Evolutionary conservation across 768 basidiomycete genomes (phyloP), one percentile per base, ranked within the genome.

Genomic region (Leccinum incarnatum): DNA sequence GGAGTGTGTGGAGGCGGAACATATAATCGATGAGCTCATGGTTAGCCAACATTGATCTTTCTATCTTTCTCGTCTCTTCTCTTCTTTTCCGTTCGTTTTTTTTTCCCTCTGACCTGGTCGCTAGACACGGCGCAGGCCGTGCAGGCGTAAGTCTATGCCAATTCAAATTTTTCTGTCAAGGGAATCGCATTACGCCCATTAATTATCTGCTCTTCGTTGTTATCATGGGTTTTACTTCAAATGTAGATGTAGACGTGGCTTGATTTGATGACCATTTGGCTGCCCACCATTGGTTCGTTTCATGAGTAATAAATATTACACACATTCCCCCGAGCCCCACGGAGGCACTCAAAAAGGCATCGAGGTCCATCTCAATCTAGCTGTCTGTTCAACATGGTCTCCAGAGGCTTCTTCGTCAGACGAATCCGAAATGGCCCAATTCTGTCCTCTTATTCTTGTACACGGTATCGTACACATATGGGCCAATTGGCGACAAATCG

Each of bases 1-100:
- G 61, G 89, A 93, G 65, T 92, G 90, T 67, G 76, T 80, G 15
- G 91, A 93, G 72, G 81, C 79, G 23, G 73, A 73, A 37, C 73
- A 77, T 50, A 75, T 83, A 57, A 65, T 84, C 52, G 66, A 50
- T 17, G 59, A 36, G 37, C 32, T 68, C 25, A 32, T 30, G 46
- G n/a, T 45, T 40, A 17, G 37, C 15, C 19, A 45, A 21, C 11
- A 11, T 19, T 45, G 42, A 19, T 45, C 2, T 45, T 19, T 19
- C 19, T 42, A 11, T 42, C 5, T 3, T 14, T 3, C 29, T 29
- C n/a, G 10, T 45, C 11, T 10, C 11, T 45, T 12, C 42, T 19
- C 19, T 45, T 45, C 10, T 45, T 45, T 19, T 19, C 42, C 19
- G 17, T n/a, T 40, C 14, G 1, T 40, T 40, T 40, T 5, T 17